Conservation (phyloP, 768 basidiomycete genomes). For the Glaciozyma antarctica region DNA sequence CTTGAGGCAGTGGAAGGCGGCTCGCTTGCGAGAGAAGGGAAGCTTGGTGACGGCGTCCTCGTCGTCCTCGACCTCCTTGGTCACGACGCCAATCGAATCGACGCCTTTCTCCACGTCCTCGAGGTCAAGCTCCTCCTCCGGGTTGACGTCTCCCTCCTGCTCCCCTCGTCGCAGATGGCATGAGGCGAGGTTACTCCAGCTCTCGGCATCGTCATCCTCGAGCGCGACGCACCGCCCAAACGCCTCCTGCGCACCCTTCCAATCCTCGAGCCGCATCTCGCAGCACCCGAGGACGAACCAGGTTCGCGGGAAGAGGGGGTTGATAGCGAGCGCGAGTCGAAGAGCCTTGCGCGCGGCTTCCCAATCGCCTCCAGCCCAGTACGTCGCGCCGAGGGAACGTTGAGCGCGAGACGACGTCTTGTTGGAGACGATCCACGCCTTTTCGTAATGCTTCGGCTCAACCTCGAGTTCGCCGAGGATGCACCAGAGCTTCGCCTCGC, state of each 20-base stretch:
- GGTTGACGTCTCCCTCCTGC: slow-evolving; percentile 37
- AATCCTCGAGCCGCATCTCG: slow-evolving; percentile 67
- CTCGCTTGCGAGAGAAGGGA: slow-evolving; percentile 55
- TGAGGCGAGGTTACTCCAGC: slow-evolving; percentile 94
- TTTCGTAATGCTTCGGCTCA: slow-evolving; percentile 60
- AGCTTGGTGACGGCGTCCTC: slow-evolving; percentile 29
- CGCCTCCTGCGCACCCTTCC: slow-evolving; percentile 71
- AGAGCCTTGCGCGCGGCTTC: slow-evolving; percentile 57
- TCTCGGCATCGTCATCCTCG: slow-evolving; percentile 94
- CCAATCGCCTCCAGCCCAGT: slow-evolving; percentile 63
- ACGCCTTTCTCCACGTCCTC: slow-evolving; percentile 19
- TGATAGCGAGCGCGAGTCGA: slow-evolving; percentile 68
- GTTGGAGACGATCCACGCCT: slow-evolving; percentile 72
- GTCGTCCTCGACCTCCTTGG: slow-evolving; percentile 4
- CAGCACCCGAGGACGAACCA: slow-evolving; percentile 98
- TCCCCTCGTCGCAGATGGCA: slow-evolving; percentile 77
- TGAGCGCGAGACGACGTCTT: slow-evolving; percentile 79
- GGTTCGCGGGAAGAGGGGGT: slow-evolving; percentile 72
- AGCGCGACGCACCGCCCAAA: slow-evolving; percentile 78
- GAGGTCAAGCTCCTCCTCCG: slow-evolving; percentile 38
- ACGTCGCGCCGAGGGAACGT: slow-evolving; percentile 76
- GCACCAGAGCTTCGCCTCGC: slow-evolving; percentile 91
- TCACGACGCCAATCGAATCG: slow-evolving; percentile 14
- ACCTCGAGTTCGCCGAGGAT: slow-evolving; percentile 84
- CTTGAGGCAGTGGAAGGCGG: slow-evolving; percentile 85